Conservation (phyloP, 257 asterid genomes). For the Nicotiana tabacum region DNA sequence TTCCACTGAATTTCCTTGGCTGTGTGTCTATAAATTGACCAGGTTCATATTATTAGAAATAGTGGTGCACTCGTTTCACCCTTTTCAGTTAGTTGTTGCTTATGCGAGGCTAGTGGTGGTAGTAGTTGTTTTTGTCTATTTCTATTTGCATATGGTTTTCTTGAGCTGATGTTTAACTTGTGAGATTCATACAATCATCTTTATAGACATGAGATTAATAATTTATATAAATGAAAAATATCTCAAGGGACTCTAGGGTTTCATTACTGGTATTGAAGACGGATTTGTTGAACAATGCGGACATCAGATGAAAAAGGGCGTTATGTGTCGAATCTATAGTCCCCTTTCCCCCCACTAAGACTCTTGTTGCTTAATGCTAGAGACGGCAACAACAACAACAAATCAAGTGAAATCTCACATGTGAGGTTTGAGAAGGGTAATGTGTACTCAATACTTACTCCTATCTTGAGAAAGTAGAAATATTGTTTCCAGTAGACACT, state of each 20-base stretch:
- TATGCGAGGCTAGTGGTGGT: background rate
- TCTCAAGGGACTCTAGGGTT: background rate
- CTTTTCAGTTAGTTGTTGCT: background rate
- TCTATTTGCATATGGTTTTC: background rate
- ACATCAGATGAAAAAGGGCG: background rate
- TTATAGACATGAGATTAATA: background rate
- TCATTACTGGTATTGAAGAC: background rate
- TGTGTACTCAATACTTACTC: too few species aligned
- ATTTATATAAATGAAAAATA: background rate
- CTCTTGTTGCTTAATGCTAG: background rate
- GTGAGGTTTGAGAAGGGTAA: too few species aligned
- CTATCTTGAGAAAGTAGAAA: accelerated
- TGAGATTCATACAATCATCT: background rate
- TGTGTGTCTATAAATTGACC: too few species aligned
- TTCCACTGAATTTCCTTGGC: too few species aligned
- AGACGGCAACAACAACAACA: too few species aligned
- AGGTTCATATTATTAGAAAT: too few species aligned
- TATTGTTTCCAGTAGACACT: accelerated
- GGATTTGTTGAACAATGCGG: background rate
- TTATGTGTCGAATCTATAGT: background rate
- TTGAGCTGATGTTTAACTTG: background rate
- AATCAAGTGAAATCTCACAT: too few species aligned
- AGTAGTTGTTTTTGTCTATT: too few species aligned
- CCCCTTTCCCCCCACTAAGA: background rate
- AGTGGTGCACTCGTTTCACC: too few species aligned